Percentiles rank a stretch among this genome's conserved stretches.
phyloP scores from a whole-genome alignment of 2,329 filamentous ascomycete species.

The Botryotinia convoluta region DNA sequence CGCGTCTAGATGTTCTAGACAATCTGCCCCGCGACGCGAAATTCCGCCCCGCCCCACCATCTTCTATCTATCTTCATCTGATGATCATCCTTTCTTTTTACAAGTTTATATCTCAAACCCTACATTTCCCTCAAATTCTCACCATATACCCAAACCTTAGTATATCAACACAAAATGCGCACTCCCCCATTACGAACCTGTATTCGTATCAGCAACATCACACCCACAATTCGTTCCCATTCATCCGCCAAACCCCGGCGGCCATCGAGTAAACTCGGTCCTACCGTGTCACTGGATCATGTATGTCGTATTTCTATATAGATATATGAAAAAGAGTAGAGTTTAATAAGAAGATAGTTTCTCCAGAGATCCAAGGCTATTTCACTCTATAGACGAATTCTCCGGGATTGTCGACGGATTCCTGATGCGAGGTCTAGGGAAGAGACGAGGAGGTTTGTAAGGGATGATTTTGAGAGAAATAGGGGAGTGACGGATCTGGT shows the following conservation, averaged over 20 bases:
- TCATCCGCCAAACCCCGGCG: constrained; percentile 30
- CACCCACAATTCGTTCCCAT: constrained; percentile 16
- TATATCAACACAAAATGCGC: constrained; percentile 2
- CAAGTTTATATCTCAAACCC: neutral
- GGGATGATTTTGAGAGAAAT: constrained; percentile 61
- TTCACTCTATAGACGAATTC: constrained; percentile 56
- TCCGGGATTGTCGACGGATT: constrained; percentile 55
- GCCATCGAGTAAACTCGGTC: constrained; percentile 39
- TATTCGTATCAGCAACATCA: neutral
- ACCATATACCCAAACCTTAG: no score
- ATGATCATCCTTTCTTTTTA: neutral
- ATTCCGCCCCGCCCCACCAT: constrained; percentile 13
- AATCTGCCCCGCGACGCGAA: constrained; percentile 19
- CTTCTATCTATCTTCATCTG: neutral
- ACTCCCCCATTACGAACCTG: neutral
- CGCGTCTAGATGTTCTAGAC: neutral
- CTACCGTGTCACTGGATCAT: constrained; percentile 56
- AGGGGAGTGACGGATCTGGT: constrained; percentile 56
- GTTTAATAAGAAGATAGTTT: constrained; percentile 43
- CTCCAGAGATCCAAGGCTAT: constrained; percentile 55
- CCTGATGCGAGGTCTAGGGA: constrained; percentile 48
- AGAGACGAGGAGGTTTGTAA: constrained; percentile 57
- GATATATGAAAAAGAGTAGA: neutral
- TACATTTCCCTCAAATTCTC: neutral
- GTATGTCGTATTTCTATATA: constrained; percentile 41